A percentile compares a stretch with the other conserved stretches of the same genome.
Evolutionary conservation across 768 basidiomycete species (phyloP).

Genomic region (Leccinum barrowsii): DNA sequence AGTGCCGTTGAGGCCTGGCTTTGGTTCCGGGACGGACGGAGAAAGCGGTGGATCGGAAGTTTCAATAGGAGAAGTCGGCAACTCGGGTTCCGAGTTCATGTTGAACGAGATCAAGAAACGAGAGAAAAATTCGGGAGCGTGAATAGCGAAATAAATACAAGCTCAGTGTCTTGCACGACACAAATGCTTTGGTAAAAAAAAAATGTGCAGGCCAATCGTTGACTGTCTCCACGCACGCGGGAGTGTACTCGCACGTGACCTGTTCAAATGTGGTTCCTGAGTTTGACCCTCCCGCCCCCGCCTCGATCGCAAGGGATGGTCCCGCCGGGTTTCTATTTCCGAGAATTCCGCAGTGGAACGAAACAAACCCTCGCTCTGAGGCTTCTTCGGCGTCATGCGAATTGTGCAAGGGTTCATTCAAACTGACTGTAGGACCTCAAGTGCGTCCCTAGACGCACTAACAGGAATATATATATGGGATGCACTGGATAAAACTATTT

Average conservation of each 20-base stretch:
- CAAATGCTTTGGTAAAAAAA: neutral
- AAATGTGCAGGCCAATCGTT: neutral
- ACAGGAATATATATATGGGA: neutral
- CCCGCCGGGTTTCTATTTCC: neutral
- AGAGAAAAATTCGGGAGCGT: neutral
- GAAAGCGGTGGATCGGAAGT: constrained; percentile 58
- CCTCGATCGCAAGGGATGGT: neutral
- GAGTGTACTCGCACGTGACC: neutral
- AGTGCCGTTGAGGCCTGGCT: constrained; percentile 66
- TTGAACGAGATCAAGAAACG: neutral
- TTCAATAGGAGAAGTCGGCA: constrained; percentile 46
- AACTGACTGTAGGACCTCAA: constrained; percentile 5
- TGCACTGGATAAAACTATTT: neutral
- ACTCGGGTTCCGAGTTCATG: constrained; percentile 23
- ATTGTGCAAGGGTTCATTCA: constrained; percentile 10
- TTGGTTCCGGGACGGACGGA: constrained; percentile 56
- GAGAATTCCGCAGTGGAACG: neutral
- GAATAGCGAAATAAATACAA: neutral
- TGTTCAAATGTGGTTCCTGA: neutral
- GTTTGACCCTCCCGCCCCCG: neutral
- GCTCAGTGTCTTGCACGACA: neutral
- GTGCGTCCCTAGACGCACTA: constrained; percentile 3
- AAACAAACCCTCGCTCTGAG: neutral
- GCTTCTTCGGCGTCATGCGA: neutral
- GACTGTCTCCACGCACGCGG: constrained; percentile 10